A percentile compares a stretch with the other conserved stretches of the same genome.
These are phyloP conservation scores for Beta vulgaris DNA, from an alignment of 148 eudicot genomes.

Conservation along the genomic window DNA sequence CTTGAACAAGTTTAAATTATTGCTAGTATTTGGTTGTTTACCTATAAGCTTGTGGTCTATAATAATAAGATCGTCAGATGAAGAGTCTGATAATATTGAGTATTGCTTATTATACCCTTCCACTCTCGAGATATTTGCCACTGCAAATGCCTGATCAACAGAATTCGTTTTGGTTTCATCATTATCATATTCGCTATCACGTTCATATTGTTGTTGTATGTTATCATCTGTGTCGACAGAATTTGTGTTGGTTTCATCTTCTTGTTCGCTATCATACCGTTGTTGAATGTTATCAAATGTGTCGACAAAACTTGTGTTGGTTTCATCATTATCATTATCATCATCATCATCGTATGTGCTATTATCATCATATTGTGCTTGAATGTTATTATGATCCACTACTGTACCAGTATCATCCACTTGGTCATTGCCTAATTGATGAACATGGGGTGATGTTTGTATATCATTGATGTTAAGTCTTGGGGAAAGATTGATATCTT, in stretches of 20 bases:
- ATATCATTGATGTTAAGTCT: not conserved
- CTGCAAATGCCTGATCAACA: not conserved
- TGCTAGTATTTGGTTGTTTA: not conserved
- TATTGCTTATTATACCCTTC: not conserved
- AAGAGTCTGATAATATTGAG: conserved; percentile 29
- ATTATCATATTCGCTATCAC: too few relatives aligned
- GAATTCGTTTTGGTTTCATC: not conserved
- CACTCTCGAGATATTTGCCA: not conserved
- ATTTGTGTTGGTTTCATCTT: not conserved
- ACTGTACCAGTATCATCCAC: too few relatives aligned
- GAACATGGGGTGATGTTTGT: not conserved
- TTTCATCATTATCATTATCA: too few relatives aligned
- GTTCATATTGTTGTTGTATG: too few relatives aligned
- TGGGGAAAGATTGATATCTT: not conserved
- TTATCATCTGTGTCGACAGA: too few relatives aligned
- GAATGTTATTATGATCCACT: too few relatives aligned
- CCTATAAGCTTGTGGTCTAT: conserved; percentile 10
- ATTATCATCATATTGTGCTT: too few relatives aligned
- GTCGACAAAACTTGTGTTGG: not conserved
- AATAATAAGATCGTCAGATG: conserved; percentile 30
- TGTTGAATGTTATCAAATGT: not conserved
- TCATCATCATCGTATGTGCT: too few relatives aligned
- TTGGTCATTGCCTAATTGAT: not conserved
- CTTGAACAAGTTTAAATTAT: conserved; percentile 1
- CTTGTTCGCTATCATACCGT: not conserved